These are phyloP conservation scores for Dalechampia spathulata DNA, from an alignment of 441 rosid species.

Conservation along the genomic window DNA sequence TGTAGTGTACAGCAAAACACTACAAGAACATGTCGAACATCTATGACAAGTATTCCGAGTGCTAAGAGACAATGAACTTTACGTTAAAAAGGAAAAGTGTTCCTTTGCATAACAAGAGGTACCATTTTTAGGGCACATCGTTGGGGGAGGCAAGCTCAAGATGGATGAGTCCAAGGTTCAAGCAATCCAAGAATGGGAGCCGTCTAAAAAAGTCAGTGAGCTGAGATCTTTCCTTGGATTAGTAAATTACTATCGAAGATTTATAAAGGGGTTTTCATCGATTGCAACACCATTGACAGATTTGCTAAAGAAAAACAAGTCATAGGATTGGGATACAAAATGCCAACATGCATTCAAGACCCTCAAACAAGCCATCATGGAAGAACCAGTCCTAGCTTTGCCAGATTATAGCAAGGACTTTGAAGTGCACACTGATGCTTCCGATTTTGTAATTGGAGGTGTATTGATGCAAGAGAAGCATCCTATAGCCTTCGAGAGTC, in stretches of 20 bases:
- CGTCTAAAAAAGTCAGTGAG: rapidly evolving
- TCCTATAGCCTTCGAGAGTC: background rate
- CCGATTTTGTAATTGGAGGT: background rate
- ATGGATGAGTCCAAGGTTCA: background rate
- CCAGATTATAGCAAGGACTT: background rate
- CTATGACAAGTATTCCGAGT: background rate
- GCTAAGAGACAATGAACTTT: background rate
- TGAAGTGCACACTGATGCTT: background rate
- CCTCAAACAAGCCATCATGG: background rate
- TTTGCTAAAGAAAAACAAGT: background rate
- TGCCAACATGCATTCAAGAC: background rate
- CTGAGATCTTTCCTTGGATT: background rate
- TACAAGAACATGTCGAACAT: background rate
- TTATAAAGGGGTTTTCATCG: background rate
- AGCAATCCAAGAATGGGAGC: background rate
- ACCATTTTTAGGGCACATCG: background rate
- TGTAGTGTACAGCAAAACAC: background rate
- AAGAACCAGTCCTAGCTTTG: background rate
- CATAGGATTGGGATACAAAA: background rate
- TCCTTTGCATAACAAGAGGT: background rate
- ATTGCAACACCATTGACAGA: background rate
- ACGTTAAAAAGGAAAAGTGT: background rate
- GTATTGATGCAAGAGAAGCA: background rate
- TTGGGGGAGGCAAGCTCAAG: background rate
- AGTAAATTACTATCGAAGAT: background rate